Percentiles rank a stretch among this genome's conserved stretches.
phyloP scores from a whole-genome alignment of 192 early-diverging fungal genomes.

The Gaertneriomyces sp. region DNA sequence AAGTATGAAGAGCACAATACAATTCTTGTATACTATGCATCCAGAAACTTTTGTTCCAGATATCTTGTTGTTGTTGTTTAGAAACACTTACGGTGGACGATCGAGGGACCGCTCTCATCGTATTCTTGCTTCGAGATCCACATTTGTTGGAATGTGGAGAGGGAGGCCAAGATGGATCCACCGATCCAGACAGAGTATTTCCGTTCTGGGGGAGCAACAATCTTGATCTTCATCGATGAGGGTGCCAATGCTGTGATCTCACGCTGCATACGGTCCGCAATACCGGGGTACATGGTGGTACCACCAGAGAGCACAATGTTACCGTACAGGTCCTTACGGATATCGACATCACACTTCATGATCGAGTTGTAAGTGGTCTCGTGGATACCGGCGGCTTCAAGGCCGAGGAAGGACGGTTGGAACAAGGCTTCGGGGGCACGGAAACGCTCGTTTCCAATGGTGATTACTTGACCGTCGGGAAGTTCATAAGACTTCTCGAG shows the following conservation, averaged over 20 bases:
- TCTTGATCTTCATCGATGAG: slow-evolving; percentile 55
- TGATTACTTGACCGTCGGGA: slow-evolving; percentile 74
- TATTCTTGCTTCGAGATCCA: slow-evolving; percentile 66
- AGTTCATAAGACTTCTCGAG: slow-evolving; percentile 97
- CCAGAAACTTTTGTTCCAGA: too few species aligned
- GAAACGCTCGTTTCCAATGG: slow-evolving; percentile 61
- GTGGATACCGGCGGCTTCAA: slow-evolving; percentile 91
- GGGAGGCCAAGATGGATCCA: slow-evolving; percentile 58
- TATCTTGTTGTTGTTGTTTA: slow-evolving; percentile 8
- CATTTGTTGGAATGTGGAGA: slow-evolving; percentile 64
- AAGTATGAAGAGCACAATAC: too few species aligned
- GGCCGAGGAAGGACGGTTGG: slow-evolving; percentile 64
- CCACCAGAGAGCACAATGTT: slow-evolving; percentile 97
- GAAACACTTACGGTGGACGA: slow-evolving; percentile 60
- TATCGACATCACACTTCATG: slow-evolving; percentile 97
- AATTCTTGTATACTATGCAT: too few species aligned
- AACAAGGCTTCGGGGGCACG: slow-evolving; percentile 58
- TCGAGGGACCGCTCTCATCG: slow-evolving; percentile 56
- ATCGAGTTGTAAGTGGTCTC: slow-evolving; percentile 96
- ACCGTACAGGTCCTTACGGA: slow-evolving; percentile 92
- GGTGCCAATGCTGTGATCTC: slow-evolving; percentile 56
- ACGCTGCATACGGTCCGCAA: slow-evolving; percentile 79
- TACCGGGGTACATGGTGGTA: slow-evolving; percentile 97
- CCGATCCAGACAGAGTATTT: slow-evolving; percentile 69
- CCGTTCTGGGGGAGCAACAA: slow-evolving; percentile 58